These are phyloP conservation scores for Aspergillus taichungensis DNA, from an alignment of 495 filamentous ascomycete species.

Conservation along the genomic window DNA sequence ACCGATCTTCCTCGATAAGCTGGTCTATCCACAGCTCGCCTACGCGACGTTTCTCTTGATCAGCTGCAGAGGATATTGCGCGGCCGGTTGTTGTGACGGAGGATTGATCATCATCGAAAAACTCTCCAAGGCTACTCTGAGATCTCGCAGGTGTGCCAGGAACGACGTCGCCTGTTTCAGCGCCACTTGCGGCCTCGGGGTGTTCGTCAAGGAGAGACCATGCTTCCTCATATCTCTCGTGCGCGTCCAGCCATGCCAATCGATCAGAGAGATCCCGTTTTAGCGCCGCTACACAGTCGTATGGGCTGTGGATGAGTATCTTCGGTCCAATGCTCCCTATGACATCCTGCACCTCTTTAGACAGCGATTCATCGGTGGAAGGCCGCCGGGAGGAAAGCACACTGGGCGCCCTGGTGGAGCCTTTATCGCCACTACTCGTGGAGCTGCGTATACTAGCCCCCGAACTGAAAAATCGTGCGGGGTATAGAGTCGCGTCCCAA, in stretches of 20 bases:
- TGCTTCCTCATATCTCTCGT: constrained; percentile 67
- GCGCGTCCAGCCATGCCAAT: constrained; percentile 72
- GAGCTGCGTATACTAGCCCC: constrained; percentile 72
- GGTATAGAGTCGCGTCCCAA: constrained; percentile 78
- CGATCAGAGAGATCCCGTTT: constrained; percentile 80
- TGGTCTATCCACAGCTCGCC: constrained; percentile 91
- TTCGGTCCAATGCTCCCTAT: constrained; percentile 64
- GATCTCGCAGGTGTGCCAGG: constrained; percentile 43
- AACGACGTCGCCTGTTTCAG: constrained; percentile 45
- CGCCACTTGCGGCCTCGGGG: constrained; percentile 44
- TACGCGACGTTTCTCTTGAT: constrained; percentile 85
- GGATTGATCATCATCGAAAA: constrained; percentile 65
- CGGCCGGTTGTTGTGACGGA: constrained; percentile 44
- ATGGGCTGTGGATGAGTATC: constrained; percentile 92
- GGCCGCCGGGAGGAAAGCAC: constrained; percentile 32
- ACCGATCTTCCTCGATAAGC: constrained; percentile 61
- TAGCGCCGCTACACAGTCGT: constrained; percentile 82
- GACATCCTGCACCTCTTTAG: constrained; percentile 37
- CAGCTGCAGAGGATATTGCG: constrained; percentile 48
- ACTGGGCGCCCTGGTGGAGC: constrained; percentile 35
- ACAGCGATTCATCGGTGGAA: constrained; percentile 18
- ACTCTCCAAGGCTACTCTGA: constrained; percentile 57
- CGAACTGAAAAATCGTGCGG: constrained; percentile 76
- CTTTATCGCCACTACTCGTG: constrained; percentile 50
- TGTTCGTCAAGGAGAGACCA: constrained; percentile 84